Evolutionary conservation across 129 eudicot genomes (phyloP).

Genomic region (Scalesia atractyloides): DNA sequence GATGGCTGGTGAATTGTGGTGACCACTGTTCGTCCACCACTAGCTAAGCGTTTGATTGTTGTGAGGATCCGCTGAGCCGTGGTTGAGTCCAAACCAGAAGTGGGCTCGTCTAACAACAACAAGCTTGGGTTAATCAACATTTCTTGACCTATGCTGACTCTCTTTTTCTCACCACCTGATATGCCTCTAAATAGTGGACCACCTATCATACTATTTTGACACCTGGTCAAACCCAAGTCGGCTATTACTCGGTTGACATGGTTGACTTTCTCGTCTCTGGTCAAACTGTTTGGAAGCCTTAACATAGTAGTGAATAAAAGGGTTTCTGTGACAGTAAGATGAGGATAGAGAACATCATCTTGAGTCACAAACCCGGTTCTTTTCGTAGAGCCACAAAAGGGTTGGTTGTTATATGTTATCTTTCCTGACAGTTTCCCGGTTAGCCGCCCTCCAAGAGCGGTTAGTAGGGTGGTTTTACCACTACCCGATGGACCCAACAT

Average conservation of each 20-base stretch:
- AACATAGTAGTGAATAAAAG: constrained; percentile 90
- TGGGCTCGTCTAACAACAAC: constrained; percentile 89
- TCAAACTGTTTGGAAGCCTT: constrained; percentile 64
- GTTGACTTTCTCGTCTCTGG: constrained; percentile 56
- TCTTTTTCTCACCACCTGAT: constrained; percentile 96
- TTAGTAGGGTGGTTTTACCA: constrained; percentile 91
- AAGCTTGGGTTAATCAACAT: constrained; percentile 92
- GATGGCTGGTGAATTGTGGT: constrained; percentile 99
- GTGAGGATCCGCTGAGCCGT: constrained; percentile 84
- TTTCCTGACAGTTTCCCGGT: constrained; percentile 73
- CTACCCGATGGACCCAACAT: constrained; percentile 99
- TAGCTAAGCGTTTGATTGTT: constrained; percentile 73
- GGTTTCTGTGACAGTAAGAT: constrained; percentile 90
- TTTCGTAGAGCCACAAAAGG: constrained; percentile 72
- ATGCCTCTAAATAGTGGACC: constrained; percentile 92
- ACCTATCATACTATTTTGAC: constrained; percentile 89
- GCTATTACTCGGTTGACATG: constrained; percentile 67
- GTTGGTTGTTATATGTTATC: constrained; percentile 77
- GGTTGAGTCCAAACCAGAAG: constrained; percentile 97
- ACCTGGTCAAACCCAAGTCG: constrained; percentile 68
- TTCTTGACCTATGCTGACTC: constrained; percentile 98
- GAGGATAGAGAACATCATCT: constrained; percentile 89
- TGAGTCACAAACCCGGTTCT: constrained; percentile 95
- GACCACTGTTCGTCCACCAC: constrained; percentile 79
- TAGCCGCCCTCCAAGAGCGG: constrained; percentile 95